Conservation (phyloP, 2,329 filamentous ascomycete species). For the Apiospora pterosperma region DNA sequence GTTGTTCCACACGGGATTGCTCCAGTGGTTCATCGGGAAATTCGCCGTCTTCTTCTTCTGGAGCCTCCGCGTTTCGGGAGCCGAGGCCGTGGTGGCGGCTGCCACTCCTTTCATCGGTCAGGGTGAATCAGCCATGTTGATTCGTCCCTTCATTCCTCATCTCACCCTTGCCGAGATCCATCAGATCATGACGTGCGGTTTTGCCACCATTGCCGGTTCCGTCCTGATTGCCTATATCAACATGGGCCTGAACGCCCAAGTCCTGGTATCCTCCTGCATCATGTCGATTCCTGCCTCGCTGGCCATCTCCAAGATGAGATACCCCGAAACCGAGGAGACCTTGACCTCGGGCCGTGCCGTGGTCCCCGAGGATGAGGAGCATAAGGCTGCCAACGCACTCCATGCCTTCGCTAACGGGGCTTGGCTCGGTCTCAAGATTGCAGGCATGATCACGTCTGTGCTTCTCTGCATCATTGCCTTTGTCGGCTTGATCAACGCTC, state of each 20-base stretch:
- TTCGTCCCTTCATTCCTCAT: slow-evolving; percentile 80
- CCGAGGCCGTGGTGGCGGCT: slow-evolving; percentile 89
- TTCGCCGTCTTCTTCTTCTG: slow-evolving; percentile 91
- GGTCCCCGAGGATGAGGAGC: slow-evolving; percentile 75
- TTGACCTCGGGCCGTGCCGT: slow-evolving; percentile 79
- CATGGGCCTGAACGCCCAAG: slow-evolving; percentile 80
- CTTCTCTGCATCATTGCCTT: slow-evolving; percentile 72
- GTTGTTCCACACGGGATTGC: slow-evolving; percentile 72
- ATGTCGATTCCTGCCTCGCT: slow-evolving; percentile 94
- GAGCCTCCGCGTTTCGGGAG: slow-evolving; percentile 80
- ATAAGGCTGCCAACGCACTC: slow-evolving; percentile 73
- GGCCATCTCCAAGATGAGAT: slow-evolving; percentile 85
- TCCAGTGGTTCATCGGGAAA: slow-evolving; percentile 89
- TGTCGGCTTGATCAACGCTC: slow-evolving; percentile 61
- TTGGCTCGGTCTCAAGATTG: slow-evolving; percentile 73
- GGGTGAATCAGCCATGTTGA: slow-evolving; percentile 90
- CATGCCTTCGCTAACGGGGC: slow-evolving; percentile 73
- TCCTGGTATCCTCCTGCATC: slow-evolving; percentile 85
- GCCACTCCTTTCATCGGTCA: slow-evolving; percentile 93
- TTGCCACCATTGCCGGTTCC: slow-evolving; percentile 87
- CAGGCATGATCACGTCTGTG: slow-evolving; percentile 69
- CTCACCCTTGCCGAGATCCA: slow-evolving; percentile 86
- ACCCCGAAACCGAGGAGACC: slow-evolving; percentile 83
- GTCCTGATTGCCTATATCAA: slow-evolving; percentile 83
- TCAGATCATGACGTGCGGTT: slow-evolving; percentile 89